These are phyloP conservation scores for Syncephalastrum monosporum DNA, from an alignment of 371 early-diverging fungal species.

Conservation along the genomic window DNA sequence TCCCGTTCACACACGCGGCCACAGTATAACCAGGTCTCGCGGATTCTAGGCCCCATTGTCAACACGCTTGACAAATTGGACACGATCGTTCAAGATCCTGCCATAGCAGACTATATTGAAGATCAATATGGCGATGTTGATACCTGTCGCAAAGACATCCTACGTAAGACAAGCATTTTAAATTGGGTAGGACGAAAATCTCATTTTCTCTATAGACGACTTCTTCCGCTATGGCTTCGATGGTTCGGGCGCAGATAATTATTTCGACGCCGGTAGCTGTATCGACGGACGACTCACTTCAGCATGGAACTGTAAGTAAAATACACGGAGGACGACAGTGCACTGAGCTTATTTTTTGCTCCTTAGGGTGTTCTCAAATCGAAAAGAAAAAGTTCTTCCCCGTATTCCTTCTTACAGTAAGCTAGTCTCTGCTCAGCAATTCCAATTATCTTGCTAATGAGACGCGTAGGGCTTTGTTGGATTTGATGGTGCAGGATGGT, in stretches of 20 bases:
- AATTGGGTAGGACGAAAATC: neutral
- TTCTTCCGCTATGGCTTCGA: slow-evolving; percentile 96
- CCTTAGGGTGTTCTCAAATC: slow-evolving; percentile 78
- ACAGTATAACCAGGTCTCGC: slow-evolving; percentile 92
- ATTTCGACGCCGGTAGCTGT: slow-evolving; percentile 93
- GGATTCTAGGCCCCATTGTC: slow-evolving; percentile 89
- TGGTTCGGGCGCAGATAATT: slow-evolving; percentile 95
- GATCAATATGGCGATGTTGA: slow-evolving; percentile 67
- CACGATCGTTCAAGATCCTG: slow-evolving; percentile 45
- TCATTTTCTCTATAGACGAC: slow-evolving; percentile 53
- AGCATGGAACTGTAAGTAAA: slow-evolving; percentile 84
- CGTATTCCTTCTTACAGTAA: slow-evolving; percentile 80
- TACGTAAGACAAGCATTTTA: slow-evolving; percentile 34
- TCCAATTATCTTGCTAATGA: neutral
- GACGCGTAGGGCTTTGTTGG: slow-evolving; percentile 68
- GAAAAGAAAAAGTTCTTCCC: slow-evolving; percentile 95
- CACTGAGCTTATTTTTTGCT: slow-evolving; percentile 2
- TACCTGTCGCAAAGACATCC: slow-evolving; percentile 68
- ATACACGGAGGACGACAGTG: neutral
- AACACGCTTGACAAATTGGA: slow-evolving; percentile 75
- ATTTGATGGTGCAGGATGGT: slow-evolving; percentile 73
- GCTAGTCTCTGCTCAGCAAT: slow-evolving; percentile 1
- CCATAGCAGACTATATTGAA: slow-evolving; percentile 65
- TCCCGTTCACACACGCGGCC: neutral
- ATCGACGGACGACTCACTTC: slow-evolving; percentile 96